A percentile compares a stretch with the other conserved stretches of the same genome.
Conservation (phyloP, 2,329 filamentous ascomycete species). For the Diaporthe ilicicola region DNA sequence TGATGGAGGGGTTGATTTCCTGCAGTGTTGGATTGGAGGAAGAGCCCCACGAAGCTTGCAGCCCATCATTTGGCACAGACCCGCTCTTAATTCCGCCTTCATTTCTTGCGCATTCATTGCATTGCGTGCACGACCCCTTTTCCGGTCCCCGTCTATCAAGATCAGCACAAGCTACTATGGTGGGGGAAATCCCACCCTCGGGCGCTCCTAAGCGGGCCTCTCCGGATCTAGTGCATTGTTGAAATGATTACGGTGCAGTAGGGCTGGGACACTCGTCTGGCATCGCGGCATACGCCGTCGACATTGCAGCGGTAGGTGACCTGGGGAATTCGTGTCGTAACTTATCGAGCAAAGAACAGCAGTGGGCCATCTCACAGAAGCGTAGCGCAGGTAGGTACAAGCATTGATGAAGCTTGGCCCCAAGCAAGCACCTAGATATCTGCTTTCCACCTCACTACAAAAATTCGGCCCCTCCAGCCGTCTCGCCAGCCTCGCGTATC, state of each 20-base stretch:
- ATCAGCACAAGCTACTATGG: not conserved
- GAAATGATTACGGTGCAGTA: not conserved
- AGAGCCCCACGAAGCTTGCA: constrained; percentile 17
- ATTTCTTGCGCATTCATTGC: constrained; percentile 25
- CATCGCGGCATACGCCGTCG: not conserved
- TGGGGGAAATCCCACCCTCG: constrained; percentile 10
- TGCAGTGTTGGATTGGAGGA: constrained; percentile 16
- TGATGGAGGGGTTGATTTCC: constrained; percentile 4
- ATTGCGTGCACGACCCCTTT: constrained; percentile 28
- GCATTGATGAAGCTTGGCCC: not conserved
- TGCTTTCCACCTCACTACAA: not conserved
- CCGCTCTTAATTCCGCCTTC: constrained; percentile 32
- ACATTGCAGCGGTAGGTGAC: not conserved
- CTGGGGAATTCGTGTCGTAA: not conserved
- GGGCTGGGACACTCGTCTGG: constrained; percentile 7
- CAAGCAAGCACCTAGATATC: not conserved
- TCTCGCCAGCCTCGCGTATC: not conserved
- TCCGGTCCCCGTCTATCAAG: constrained; percentile 18
- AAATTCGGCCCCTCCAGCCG: not conserved
- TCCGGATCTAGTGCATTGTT: not conserved
- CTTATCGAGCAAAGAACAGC: not conserved
- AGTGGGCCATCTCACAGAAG: not conserved
- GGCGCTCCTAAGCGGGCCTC: constrained; percentile 5
- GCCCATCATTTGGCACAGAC: constrained; percentile 33
- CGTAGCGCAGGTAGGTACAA: not conserved